These are phyloP conservation scores for Botryotinia convoluta DNA, from an alignment of 2,329 filamentous ascomycete species.

Conservation along the genomic window DNA sequence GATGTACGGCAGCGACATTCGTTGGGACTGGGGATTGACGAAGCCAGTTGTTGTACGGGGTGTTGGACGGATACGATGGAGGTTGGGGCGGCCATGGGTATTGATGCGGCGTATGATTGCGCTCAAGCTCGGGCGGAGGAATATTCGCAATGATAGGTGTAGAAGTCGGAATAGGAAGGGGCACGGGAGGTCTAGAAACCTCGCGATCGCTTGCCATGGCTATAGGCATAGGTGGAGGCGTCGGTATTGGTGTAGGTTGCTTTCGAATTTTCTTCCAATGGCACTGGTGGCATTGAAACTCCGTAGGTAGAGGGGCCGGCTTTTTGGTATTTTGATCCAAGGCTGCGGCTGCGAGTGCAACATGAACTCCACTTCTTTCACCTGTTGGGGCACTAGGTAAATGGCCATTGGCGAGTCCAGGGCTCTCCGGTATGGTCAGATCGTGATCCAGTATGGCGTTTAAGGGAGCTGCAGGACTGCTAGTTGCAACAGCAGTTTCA, in stretches of 20 bases:
- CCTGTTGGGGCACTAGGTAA: conserved; percentile 20
- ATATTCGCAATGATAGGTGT: conserved; percentile 24
- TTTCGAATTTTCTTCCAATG: conserved; percentile 49
- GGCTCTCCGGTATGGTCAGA: conserved; percentile 3
- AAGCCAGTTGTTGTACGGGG: conserved; percentile 50
- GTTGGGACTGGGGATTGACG: conserved; percentile 50
- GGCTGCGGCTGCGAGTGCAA: conserved; percentile 38
- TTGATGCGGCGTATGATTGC: conserved; percentile 24
- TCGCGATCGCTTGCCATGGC: not conserved
- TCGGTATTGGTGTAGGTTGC: conserved; percentile 28
- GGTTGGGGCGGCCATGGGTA: conserved; percentile 40
- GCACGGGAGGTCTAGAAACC: conserved; percentile 6
- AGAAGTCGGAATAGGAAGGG: conserved; percentile 33
- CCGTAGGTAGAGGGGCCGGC: conserved; percentile 39
- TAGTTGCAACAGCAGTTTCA: conserved; percentile 2
- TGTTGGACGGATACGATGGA: conserved; percentile 41
- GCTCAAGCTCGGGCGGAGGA: conserved; percentile 36
- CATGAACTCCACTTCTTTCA: conserved; percentile 29
- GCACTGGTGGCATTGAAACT: conserved; percentile 76
- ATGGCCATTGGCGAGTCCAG: conserved; percentile 22
- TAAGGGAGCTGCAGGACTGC: not conserved
- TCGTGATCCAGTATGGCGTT: not conserved
- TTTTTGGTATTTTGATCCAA: conserved; percentile 33
- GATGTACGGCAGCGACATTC: conserved; percentile 43
- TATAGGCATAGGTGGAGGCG: conserved; percentile 20